A percentile compares a stretch with the other conserved stretches of the same genome.
phyloP scores from a whole-genome alignment of 2,329 filamentous ascomycete species.

The Fusarium sacchari region DNA sequence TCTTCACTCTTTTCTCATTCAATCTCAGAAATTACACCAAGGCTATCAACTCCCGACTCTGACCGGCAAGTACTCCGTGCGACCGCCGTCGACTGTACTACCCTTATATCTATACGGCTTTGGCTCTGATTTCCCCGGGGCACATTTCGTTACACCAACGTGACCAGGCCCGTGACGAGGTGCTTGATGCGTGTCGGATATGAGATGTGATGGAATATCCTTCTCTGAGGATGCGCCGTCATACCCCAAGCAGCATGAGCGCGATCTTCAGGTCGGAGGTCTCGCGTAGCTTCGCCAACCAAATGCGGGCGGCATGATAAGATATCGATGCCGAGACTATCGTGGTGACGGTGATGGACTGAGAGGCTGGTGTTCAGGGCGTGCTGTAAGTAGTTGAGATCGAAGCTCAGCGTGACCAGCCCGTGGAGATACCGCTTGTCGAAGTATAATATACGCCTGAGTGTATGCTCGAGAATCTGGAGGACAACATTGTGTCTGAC shows the following conservation, averaged over 20 bases:
- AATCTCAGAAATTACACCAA: neutral
- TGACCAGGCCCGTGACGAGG: conserved; percentile 27
- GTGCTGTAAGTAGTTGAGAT: neutral
- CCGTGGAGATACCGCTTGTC: neutral
- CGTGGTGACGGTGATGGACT: neutral
- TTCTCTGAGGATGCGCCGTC: conserved; percentile 21
- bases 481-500: neutral
- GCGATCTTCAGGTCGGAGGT: conserved; percentile 14
- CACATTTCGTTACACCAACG: conserved; percentile 26
- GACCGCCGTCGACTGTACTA: conserved; percentile 6
- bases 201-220: conserved; percentile 21
- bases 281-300: conserved; percentile 39
- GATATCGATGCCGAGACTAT: conserved; percentile 8
- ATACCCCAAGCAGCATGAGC: conserved; percentile 26
- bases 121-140: conserved; percentile 1
- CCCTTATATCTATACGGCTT: neutral
- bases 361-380: neutral
- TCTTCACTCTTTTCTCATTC: conserved; percentile 13
- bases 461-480: neutral
- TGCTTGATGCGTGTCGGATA: conserved; percentile 18
- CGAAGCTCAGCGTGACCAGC: neutral
- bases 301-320: conserved; percentile 6
- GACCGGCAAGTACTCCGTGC: neutral
- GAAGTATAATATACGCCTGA: neutral
- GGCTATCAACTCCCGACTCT: neutral